Conservation (phyloP, 73 alveolate species). For the Tetrahymena malaccensis region DNA sequence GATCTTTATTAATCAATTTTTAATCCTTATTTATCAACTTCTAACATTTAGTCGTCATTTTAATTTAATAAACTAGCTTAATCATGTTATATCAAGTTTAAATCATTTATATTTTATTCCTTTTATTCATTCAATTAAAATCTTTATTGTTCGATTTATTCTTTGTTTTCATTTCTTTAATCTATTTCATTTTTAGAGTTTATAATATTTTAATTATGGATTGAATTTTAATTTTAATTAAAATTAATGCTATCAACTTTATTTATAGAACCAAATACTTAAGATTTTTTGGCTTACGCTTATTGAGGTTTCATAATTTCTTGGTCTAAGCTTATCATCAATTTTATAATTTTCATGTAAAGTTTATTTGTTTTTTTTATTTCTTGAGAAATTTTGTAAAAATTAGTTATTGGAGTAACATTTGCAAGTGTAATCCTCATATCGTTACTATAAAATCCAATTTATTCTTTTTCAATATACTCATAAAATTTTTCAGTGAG, state of each 20-base stretch:
- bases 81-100: too few relatives aligned
- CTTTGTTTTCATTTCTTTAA: neutral
- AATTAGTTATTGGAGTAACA: neutral
- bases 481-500: neutral
- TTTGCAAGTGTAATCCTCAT: neutral
- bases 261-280: neutral
- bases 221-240: too few relatives aligned
- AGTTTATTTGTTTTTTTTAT: neutral
- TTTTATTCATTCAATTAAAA: too few relatives aligned
- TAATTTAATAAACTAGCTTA: neutral
- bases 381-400: neutral
- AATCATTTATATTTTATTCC: too few relatives aligned
- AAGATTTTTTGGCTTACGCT: neutral
- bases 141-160: too few relatives aligned
- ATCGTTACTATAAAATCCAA: neutral
- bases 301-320: neutral
- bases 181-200: neutral
- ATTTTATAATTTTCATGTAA: neutral
- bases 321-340: neutral
- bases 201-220: too few relatives aligned
- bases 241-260: neutral
- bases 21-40: too few relatives aligned
- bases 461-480: neutral
- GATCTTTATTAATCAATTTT: too few relatives aligned
- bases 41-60: too few relatives aligned